These are phyloP conservation scores for Cytospora schulzeri DNA, from an alignment of 2,329 filamentous ascomycete genomes.

Conservation along the genomic window DNA sequence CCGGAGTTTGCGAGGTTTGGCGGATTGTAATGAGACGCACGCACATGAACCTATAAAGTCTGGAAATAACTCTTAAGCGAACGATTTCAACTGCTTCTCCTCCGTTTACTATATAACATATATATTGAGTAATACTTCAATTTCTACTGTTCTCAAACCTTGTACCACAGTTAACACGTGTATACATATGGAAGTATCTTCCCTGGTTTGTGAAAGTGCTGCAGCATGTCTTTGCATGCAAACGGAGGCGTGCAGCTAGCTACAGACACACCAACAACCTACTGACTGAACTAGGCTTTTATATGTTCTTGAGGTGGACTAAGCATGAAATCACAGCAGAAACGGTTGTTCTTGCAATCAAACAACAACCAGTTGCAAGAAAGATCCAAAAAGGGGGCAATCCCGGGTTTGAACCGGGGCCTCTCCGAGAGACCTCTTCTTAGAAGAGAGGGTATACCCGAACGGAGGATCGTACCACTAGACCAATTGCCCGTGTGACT, in stretches of 20 bases:
- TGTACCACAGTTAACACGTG: too few species aligned
- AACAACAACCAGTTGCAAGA: neutral
- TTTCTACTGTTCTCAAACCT: too few species aligned
- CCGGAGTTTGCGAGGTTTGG: neutral
- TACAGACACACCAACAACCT: neutral
- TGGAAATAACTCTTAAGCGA: too few species aligned
- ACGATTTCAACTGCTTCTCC: too few species aligned
- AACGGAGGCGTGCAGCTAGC: neutral
- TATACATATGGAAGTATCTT: too few species aligned
- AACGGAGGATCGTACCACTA: conserved; percentile 15
- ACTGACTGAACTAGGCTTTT: too few species aligned
- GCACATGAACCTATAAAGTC: neutral
- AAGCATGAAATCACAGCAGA: neutral
- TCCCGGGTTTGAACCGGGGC: conserved; percentile 14
- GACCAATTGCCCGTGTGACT: conserved; percentile 8
- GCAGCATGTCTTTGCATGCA: neutral
- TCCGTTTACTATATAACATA: too few species aligned
- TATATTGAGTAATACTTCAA: too few species aligned
- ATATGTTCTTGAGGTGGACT: too few species aligned
- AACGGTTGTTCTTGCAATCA: neutral
- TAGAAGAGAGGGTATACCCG: conserved; percentile 3
- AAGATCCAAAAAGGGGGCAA: neutral
- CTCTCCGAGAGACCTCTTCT: conserved; percentile 1
- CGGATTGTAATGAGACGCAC: neutral
- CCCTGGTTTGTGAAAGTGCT: too few species aligned